Evolutionary conservation across 2,329 filamentous ascomycete species (phyloP), one percentile per base, ranked within the genome.

Genomic region (Aspergillus neotritici): DNA sequence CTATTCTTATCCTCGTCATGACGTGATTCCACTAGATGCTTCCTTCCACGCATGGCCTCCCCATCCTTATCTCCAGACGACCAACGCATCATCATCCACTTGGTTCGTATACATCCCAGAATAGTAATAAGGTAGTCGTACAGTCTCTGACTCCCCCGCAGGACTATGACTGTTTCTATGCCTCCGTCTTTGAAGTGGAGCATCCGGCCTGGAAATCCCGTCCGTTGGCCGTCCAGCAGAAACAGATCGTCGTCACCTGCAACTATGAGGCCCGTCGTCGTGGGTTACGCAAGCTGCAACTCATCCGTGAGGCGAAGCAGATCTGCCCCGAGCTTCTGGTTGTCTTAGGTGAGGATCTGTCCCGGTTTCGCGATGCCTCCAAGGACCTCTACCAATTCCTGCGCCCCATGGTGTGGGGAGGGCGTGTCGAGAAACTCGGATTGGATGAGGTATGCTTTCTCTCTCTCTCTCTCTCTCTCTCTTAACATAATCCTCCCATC

Each of bases 171-270:
- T 94, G 87, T 71, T 97, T 97, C 73, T 97, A 97, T 65, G 90
- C 90, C 15, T 87, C 88, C 38, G 89, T 93, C 7, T 84, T 93
- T 54, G 89, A 96, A 68, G 83, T 84, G 51, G 84, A 86, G 61
- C 82, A 86, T 52, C 87, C 89, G 0, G 71, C 76, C 2, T 72
- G 96, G 44, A 87, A 81, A 60, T 74, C 76, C 1, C 69, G 85
- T 13, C 87, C 89, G 5, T 72, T 97, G 29, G 90, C 88, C 30
- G 82, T 95, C 46, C 86, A 90, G 65, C 90, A 96, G 67, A 96
- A 96, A 68, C 87, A 89, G 62, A 95, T 96, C 43, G 76, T 93
- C 32, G 87, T 90, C 15, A 94, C 89, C 4, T 94, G 87, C 76
- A 97, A 97, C 68, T 97, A 97, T 65, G 87, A 86, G 61, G 91